Conservation (phyloP, 1,284 basidiomycete genomes). For the Fomitopsis schrenkii region DNA sequence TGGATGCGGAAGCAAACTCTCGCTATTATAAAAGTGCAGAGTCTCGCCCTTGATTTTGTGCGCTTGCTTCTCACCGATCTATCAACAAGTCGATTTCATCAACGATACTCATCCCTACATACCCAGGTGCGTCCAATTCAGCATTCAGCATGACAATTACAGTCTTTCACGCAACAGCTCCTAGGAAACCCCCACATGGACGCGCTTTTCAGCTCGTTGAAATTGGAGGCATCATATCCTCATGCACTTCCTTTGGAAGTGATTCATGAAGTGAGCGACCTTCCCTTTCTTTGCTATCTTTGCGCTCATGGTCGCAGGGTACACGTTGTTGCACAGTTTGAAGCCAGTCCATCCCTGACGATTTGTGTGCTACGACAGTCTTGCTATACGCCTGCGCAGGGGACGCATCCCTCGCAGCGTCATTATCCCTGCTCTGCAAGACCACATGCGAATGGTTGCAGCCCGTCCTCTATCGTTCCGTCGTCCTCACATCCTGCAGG, state of each 20-base stretch:
- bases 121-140: no score
- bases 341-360: no score
- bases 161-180: no score
- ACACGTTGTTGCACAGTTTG: no score
- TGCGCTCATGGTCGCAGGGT: not conserved
- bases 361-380: constrained; percentile 1
- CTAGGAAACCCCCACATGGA: not conserved
- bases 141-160: no score
- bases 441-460: constrained; percentile 26
- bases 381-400: constrained; percentile 3
- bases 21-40: no score
- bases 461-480: constrained; percentile 30
- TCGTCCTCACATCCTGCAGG: constrained; percentile 24
- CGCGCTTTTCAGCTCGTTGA: not conserved
- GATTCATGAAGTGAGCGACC: constrained; percentile 1
- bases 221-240: not conserved
- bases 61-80: no score
- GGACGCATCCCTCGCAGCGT: constrained; percentile 6
- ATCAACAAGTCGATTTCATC: not conserved
- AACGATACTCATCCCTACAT: not conserved
- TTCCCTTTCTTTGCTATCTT: not conserved
- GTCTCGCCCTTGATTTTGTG: no score
- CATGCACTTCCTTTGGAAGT: constrained; percentile 1
- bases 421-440: constrained; percentile 26
- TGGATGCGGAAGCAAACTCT: no score